Evolutionary conservation across 2,329 filamentous ascomycete species (phyloP).

Genomic region (Botryosphaeria dothidea): DNA sequence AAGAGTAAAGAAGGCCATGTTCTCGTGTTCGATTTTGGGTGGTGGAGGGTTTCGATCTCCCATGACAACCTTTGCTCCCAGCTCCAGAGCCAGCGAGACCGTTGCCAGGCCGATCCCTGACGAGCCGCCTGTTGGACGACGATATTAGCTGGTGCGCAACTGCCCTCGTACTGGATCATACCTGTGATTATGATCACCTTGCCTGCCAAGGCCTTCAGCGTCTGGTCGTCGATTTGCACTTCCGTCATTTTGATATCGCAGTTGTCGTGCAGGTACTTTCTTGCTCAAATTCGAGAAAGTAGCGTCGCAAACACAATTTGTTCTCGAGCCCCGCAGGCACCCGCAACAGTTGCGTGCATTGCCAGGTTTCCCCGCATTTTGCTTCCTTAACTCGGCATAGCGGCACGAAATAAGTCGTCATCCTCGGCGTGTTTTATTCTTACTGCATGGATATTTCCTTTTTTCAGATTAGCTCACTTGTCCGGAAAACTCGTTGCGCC

Average conservation of each 20-base stretch:
- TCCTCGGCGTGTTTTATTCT: no score
- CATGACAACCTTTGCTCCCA: constrained; percentile 58
- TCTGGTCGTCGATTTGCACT: constrained; percentile 48
- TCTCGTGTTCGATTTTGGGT: constrained; percentile 28
- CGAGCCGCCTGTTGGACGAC: constrained; percentile 48
- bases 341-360: background rate
- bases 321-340: no score
- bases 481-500: no score
- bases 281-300: no score
- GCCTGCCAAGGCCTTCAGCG: constrained; percentile 46
- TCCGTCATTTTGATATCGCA: constrained; percentile 41
- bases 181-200: constrained; percentile 58
- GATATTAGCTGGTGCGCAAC: background rate
- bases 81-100: constrained; percentile 50
- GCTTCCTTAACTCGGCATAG: background rate
- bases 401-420: background rate
- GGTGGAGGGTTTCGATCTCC: constrained; percentile 52
- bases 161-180: constrained; percentile 26
- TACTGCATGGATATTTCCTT: no score
- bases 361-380: background rate
- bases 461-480: no score
- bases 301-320: no score
- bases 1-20: constrained; percentile 29
- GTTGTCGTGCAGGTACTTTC: no score
- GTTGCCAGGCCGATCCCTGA: constrained; percentile 64